Base-by-base conservation (phyloP, 306 rosid genomes). In the Begonia peltatifolia region DNA sequence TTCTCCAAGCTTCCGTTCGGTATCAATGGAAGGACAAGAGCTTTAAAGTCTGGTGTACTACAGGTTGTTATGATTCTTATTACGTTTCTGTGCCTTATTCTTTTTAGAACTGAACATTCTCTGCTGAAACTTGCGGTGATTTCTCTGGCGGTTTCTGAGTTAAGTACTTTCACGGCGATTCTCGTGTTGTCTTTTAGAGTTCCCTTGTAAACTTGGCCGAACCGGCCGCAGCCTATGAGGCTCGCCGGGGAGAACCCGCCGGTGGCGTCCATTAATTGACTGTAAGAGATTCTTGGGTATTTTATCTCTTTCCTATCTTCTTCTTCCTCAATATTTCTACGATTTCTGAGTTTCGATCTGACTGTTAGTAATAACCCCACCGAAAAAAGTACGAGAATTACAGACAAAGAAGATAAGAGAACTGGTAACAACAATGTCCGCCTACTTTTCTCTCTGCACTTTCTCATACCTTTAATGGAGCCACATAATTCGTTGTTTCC, bases 11-110 rank as follows among this genome's bases (percentile, higher is more conserved):
- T 90, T 44, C 95, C 94, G 53, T 90, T 85, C 9, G 76, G 49
- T 94, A 90, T 83, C 53, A 90, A 52, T 43, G 97, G 97, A 56
- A 90, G 93, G 68, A 90, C 92, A 47, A 85, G 68, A 35, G 97
- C 97, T 75, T 85, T 90, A 51, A 90, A 83, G 50, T 77, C 79
- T 18, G 84, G 80, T 62, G 72, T 71, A 17, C 84, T 80, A 57
- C 97, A 90, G 11, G 70, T 72, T 23, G 92, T 85, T 67, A 90
- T 78, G 60, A 90, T 85, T 77, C 76, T 83, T 25, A 90, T 85
- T 52, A 90, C 66, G 72, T 85, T 90, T 54, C 94, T 71, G 64
- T 90, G 97, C 52, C 85, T 81, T 9, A 82, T 76, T 71, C 76
- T 72, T 72, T 59, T 78, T 55, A 90, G 55, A 20, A 90, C 80